phyloP scores from a whole-genome alignment of 805 yeast species.

The Saturnispora serradocipensis region DNA sequence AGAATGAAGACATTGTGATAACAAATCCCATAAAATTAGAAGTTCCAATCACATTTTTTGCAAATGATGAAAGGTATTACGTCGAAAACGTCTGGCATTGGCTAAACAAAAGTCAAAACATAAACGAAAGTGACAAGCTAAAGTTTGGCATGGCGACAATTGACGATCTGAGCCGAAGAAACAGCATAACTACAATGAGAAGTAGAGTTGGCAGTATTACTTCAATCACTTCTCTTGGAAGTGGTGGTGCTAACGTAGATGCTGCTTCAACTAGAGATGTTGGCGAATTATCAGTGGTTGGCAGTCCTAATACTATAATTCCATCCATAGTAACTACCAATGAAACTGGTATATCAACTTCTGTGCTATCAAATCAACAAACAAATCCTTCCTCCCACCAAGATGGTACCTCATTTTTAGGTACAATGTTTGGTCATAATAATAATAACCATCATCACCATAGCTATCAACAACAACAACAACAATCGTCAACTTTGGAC shows the following conservation, averaged over 20 bases:
- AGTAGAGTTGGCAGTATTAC: conserved; percentile 6
- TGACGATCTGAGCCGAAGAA: conserved; percentile 6
- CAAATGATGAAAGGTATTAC: conserved; percentile 19
- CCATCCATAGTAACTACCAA: conserved; percentile 6
- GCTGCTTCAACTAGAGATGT: neutral
- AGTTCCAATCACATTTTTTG: conserved; percentile 27
- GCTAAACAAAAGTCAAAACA: conserved; percentile 1
- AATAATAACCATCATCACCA: neutral
- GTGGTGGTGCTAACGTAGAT: neutral
- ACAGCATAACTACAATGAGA: conserved; percentile 6
- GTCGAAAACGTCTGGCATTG: conserved; percentile 7
- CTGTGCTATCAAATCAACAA: conserved; percentile 2
- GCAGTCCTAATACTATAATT: conserved; percentile 3
- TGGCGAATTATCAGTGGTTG: conserved; percentile 4
- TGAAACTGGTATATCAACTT: conserved; percentile 1
- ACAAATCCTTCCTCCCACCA: neutral
- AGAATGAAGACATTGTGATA: conserved; percentile 23
- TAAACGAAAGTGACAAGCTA: conserved; percentile 1
- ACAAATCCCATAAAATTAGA: conserved; percentile 31
- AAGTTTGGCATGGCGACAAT: conserved; percentile 7
- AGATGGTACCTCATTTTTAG: conserved; percentile 4
- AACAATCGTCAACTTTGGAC: neutral
- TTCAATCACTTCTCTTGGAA: conserved; percentile 4
- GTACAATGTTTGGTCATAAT: conserved; percentile 5
- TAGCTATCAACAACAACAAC: neutral